Percentiles rank a stretch among this genome's conserved stretches.
These are phyloP conservation scores for Pseudoscleropodium purum DNA, from an alignment of 225 moss, liverwort and hornwort species.

Conservation along the genomic window DNA sequence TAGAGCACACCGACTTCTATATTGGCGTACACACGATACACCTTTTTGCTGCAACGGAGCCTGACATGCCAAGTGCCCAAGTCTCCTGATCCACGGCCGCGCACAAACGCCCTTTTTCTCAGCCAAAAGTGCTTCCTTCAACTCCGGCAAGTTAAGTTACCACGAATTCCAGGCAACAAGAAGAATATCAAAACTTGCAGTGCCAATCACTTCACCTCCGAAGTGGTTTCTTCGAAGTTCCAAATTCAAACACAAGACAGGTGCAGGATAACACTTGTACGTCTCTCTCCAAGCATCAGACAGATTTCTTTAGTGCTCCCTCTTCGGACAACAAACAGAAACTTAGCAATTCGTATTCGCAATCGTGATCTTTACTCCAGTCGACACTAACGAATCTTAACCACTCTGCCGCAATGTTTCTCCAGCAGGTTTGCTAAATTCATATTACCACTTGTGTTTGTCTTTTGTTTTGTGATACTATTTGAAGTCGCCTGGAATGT, in stretches of 20 bases:
- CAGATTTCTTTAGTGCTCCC: neutral
- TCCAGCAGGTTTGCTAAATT: constrained; percentile 16
- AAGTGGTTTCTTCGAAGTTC: neutral
- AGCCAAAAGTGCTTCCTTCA: neutral
- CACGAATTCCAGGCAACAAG: neutral
- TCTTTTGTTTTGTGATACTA: neutral
- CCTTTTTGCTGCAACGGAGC: neutral
- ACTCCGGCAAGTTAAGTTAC: neutral
- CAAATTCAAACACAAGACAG: neutral
- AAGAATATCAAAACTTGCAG: neutral
- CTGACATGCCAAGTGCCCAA: neutral
- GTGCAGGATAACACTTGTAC: neutral
- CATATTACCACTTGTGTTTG: neutral
- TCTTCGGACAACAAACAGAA: neutral
- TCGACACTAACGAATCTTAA: neutral
- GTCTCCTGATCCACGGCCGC: no score
- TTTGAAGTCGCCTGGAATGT: neutral
- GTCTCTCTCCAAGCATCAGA: neutral
- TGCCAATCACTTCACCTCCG: neutral
- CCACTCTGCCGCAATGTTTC: neutral
- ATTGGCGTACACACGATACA: neutral
- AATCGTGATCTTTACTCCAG: neutral
- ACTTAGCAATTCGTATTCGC: neutral
- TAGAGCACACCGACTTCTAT: no score
- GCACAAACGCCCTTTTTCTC: no score